These are phyloP conservation scores for Bisporella sp. DNA, from an alignment of 2,329 filamentous ascomycete genomes.

Conservation along the genomic window DNA sequence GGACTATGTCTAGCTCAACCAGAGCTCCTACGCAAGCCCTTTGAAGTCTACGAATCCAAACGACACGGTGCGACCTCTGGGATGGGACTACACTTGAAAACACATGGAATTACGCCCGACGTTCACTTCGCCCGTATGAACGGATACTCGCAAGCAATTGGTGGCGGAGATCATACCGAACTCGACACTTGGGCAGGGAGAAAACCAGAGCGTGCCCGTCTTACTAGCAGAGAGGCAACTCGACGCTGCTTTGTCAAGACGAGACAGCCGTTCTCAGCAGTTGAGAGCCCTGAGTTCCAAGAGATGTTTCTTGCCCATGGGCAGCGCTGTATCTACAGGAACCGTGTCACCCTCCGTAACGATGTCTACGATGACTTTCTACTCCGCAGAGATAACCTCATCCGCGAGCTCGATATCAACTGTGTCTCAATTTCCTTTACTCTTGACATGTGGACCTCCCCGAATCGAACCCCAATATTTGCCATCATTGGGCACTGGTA, in stretches of 20 bases:
- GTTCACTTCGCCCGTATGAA: too few species aligned
- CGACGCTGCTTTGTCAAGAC: neutral
- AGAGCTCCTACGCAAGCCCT: too few species aligned
- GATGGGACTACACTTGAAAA: too few species aligned
- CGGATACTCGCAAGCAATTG: too few species aligned
- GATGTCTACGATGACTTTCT: neutral
- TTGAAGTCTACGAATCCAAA: too few species aligned
- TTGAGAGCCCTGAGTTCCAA: neutral
- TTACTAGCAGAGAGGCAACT: neutral
- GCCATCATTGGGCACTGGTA: neutral
- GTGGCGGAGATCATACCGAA: too few species aligned
- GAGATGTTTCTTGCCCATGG: neutral
- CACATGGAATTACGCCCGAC: too few species aligned
- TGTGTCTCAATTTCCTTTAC: neutral
- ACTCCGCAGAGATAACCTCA: neutral
- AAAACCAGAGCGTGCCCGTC: too few species aligned
- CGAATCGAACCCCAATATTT: neutral
- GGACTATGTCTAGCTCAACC: too few species aligned
- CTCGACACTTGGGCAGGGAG: too few species aligned
- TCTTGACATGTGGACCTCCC: neutral
- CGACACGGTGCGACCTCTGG: too few species aligned
- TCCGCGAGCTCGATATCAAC: neutral
- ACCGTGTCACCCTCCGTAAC: neutral
- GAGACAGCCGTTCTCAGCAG: neutral
- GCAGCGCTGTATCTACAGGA: neutral